These are phyloP conservation scores for Austroboletus niveus DNA, from an alignment of 1,284 basidiomycete genomes.

Conservation along the genomic window DNA sequence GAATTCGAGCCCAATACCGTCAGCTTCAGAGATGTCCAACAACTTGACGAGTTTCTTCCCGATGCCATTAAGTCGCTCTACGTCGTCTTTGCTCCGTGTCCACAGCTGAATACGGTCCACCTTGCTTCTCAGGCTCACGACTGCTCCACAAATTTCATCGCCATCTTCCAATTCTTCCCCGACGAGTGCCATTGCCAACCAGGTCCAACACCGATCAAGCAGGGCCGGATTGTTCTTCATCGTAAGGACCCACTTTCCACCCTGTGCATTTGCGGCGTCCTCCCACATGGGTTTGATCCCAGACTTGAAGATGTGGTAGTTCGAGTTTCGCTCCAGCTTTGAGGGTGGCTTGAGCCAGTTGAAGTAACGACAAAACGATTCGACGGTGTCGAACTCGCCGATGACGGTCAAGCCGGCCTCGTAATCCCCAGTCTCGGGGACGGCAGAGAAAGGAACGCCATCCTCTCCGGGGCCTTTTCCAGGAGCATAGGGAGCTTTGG, in stretches of 20 bases:
- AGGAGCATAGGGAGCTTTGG: conserved; percentile 60
- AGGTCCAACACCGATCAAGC: conserved; percentile 87
- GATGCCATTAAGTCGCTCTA: conserved; percentile 80
- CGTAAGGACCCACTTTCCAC: conserved; percentile 93
- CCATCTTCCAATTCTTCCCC: conserved; percentile 88
- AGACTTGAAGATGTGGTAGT: conserved; percentile 93
- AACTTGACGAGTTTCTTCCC: conserved; percentile 80
- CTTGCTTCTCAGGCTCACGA: conserved; percentile 84
- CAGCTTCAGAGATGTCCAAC: conserved; percentile 76
- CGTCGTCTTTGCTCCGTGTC: conserved; percentile 81
- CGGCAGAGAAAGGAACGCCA: conserved; percentile 26
- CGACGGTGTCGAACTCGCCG: conserved; percentile 82
- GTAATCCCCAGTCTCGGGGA: conserved; percentile 65
- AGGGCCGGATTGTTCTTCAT: conserved; percentile 80
- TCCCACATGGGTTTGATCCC: conserved; percentile 97
- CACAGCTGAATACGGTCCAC: conserved; percentile 90
- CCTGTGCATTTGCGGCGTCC: conserved; percentile 86
- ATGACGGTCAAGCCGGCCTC: conserved; percentile 76
- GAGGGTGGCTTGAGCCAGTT: conserved; percentile 93
- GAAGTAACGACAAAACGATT: conserved; percentile 91
- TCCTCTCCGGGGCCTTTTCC: conserved; percentile 31
- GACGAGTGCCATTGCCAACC: conserved; percentile 87
- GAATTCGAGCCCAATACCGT: conserved; percentile 85
- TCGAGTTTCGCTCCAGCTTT: conserved; percentile 81
- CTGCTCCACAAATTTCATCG: conserved; percentile 87